These are phyloP conservation scores for Backusella liffmaniae DNA, from an alignment of 192 early-diverging fungal genomes.

Conservation along the genomic window DNA sequence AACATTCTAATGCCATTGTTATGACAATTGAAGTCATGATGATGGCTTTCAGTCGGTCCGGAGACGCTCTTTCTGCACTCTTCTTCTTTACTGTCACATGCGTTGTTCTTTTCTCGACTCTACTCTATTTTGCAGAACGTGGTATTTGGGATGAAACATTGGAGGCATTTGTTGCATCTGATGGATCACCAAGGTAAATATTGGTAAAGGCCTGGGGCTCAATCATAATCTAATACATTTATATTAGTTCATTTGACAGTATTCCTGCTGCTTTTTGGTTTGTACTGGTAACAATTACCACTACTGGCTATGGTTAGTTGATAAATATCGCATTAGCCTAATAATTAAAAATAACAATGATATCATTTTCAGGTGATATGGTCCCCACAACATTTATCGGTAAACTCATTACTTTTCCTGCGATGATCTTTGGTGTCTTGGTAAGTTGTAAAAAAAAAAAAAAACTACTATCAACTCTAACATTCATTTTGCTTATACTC, in stretches of 20 bases:
- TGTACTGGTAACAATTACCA: conserved; percentile 76
- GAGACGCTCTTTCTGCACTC: conserved; percentile 71
- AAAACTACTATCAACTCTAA: neutral
- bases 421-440: conserved; percentile 80
- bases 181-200: conserved; percentile 61
- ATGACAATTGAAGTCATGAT: conserved; percentile 87
- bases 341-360: neutral
- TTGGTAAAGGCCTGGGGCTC: too few relatives aligned
- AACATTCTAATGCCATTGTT: conserved; percentile 77
- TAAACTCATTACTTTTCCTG: conserved; percentile 76
- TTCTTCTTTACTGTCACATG: conserved; percentile 73
- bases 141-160: conserved; percentile 70
- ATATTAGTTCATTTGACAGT: conserved; percentile 62
- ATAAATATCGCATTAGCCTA: neutral
- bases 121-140: conserved; percentile 82
- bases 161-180: conserved; percentile 61
- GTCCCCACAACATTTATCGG: conserved; percentile 78
- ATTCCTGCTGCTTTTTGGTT: conserved; percentile 81
- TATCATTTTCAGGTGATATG: conserved; percentile 60
- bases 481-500: neutral
- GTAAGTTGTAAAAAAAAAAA: conserved; percentile 14
- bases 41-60: conserved; percentile 69
- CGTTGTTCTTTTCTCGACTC: conserved; percentile 69
- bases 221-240: neutral
- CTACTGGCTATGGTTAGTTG: conserved; percentile 66